Conservation (phyloP, 164 flowering plant species). For the Platanus orientalis region DNA sequence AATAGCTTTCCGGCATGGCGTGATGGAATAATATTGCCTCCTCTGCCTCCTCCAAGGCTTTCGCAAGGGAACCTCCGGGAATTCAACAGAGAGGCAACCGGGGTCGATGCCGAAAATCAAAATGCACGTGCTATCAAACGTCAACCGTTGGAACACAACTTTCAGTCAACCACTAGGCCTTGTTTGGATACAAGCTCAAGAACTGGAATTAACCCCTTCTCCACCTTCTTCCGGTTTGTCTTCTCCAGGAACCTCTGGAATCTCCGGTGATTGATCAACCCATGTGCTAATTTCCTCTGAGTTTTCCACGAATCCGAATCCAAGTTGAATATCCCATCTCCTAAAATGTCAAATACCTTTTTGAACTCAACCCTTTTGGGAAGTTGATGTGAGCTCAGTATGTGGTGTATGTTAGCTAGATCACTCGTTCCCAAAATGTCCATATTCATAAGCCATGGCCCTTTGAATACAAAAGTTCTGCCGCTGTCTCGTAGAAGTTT, state of each 20-base stretch:
- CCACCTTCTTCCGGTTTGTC: constrained; percentile 14
- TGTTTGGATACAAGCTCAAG: constrained; percentile 17
- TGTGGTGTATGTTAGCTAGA: too few species aligned
- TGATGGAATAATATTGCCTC: constrained; percentile 31
- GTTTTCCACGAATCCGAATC: constrained; percentile 17
- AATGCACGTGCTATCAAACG: constrained; percentile 18
- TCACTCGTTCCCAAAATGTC: too few species aligned
- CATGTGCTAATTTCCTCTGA: constrained; percentile 14
- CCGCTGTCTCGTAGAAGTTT: too few species aligned
- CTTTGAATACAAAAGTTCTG: too few species aligned
- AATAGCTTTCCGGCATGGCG: constrained; percentile 13
- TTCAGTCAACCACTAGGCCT: too few species aligned
- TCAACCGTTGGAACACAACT: constrained; percentile 24
- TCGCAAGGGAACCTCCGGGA: constrained; percentile 17
- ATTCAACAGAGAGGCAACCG: constrained; percentile 12
- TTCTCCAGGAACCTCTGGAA: constrained; percentile 13
- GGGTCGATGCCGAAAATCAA: constrained; percentile 28
- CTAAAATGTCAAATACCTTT: constrained; percentile 18
- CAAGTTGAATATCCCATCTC: too few species aligned
- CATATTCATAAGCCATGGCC: too few species aligned
- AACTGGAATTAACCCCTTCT: constrained; percentile 19
- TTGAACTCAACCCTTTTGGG: constrained; percentile 16
- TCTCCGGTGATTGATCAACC: too few species aligned
- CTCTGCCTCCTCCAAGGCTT: constrained; percentile 35
- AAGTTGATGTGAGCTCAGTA: too few species aligned